A percentile compares a stretch with the other conserved stretches of the same genome.
Evolutionary conservation across 2,329 filamentous ascomycete species (phyloP).

Genomic region (Stagonosporopsis chrysanthemi): DNA sequence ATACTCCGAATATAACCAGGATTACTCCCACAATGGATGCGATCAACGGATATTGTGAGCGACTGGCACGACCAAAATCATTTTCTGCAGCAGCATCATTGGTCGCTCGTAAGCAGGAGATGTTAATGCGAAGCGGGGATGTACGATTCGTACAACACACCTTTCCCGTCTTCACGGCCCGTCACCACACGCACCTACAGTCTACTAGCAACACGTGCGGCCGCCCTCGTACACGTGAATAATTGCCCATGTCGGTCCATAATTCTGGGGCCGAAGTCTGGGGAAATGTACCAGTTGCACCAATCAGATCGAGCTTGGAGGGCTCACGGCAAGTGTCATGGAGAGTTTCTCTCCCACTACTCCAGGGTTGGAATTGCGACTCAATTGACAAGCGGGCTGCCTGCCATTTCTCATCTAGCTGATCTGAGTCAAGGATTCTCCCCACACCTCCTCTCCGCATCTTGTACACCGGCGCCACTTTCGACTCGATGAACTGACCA

Average conservation of each 20-base stretch:
- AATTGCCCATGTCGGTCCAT: not conserved
- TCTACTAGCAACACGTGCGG: not conserved
- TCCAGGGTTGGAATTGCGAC: not conserved
- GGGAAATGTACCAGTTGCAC: not conserved
- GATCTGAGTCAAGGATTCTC: not conserved
- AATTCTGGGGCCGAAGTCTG: slow-evolving; percentile 14
- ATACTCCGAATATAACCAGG: not conserved
- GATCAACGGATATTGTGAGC: not conserved
- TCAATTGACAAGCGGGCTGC: not conserved
- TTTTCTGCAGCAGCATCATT: not conserved
- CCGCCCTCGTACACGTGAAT: not conserved
- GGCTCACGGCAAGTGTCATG: not conserved
- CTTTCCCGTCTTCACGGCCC: slow-evolving; percentile 2
- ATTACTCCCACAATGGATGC: not conserved
- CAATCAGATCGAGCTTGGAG: not conserved
- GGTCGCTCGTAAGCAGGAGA: not conserved
- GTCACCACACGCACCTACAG: not conserved
- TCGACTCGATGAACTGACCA: not conserved
- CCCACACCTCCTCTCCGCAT: not conserved
- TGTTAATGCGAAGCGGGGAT: not conserved
- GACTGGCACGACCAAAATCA: not conserved
- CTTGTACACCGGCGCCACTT: not conserved
- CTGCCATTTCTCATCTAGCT: not conserved
- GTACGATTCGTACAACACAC: slow-evolving; percentile 15
- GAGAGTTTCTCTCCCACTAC: not conserved